Conservation (phyloP, 164 flowering plant genomes). For the Dillenia turbinata region DNA sequence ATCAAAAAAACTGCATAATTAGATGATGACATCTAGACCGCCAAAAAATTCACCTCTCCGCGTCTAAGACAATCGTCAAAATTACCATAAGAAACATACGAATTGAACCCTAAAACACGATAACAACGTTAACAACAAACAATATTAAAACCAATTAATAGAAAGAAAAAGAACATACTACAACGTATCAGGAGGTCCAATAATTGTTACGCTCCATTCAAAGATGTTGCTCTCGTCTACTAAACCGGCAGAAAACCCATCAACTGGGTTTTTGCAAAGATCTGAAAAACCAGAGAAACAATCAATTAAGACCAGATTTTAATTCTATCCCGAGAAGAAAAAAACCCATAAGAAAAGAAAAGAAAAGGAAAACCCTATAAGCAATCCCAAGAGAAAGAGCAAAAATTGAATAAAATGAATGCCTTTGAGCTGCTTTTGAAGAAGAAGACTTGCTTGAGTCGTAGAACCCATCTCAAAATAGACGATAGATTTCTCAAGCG, state of each 20-base stretch:
- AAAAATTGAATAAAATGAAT: not conserved
- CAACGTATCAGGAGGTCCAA: conserved; percentile 74
- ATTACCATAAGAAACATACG: no score
- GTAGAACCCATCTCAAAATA: conserved; percentile 14
- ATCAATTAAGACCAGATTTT: not conserved
- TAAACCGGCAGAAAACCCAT: conserved; percentile 84
- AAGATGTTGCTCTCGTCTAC: conserved; percentile 67
- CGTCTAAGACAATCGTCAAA: not conserved
- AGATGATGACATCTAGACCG: not conserved
- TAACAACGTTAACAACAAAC: not conserved
- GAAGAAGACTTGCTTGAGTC: conserved; percentile 53
- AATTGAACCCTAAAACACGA: not conserved
- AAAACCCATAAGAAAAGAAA: not conserved
- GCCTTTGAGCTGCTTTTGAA: conserved; percentile 63
- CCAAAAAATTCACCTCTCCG: not conserved
- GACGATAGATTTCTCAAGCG: no score
- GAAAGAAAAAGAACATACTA: conserved; percentile 27
- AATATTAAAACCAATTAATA: conserved; percentile 5
- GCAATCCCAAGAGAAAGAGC: not conserved
- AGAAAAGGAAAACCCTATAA: not conserved
- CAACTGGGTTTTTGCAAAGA: conserved; percentile 74
- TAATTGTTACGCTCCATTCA: conserved; percentile 79
- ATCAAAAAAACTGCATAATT: no score
- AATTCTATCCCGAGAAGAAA: not conserved
- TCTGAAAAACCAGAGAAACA: conserved; percentile 21